Conservation (phyloP, 345 rosid genomes). For the Lumnitzera littorea region DNA sequence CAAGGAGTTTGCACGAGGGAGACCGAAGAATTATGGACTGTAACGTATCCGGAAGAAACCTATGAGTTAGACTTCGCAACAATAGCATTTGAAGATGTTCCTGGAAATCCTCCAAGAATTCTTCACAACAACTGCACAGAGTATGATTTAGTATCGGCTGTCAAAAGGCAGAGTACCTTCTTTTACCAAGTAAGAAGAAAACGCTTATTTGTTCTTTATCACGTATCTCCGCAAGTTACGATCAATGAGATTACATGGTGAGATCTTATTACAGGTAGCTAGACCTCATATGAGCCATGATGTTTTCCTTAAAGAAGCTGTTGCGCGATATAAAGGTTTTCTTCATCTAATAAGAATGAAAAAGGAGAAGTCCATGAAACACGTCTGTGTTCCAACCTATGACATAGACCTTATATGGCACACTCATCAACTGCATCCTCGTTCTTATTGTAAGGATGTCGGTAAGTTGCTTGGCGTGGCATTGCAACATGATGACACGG, state of each 20-base stretch:
- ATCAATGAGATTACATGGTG: too few relatives aligned
- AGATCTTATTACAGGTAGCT: conserved; percentile 45
- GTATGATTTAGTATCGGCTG: conserved; percentile 85
- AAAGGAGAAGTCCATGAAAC: not conserved
- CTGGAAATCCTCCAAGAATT: conserved; percentile 17
- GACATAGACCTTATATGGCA: conserved; percentile 7
- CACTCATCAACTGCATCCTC: conserved; percentile 5
- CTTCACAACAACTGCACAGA: conserved; percentile 40
- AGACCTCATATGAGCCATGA: conserved; percentile 40
- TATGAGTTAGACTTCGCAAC: conserved; percentile 46
- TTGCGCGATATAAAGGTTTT: not conserved
- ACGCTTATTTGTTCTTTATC: too few relatives aligned
- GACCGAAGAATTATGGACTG: conserved; percentile 66
- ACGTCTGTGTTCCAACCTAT: not conserved
- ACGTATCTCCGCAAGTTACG: too few relatives aligned
- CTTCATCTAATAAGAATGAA: not conserved
- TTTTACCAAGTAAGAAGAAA: conserved; percentile 56
- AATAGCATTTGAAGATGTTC: conserved; percentile 21
- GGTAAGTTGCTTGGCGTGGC: conserved; percentile 15
- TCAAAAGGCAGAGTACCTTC: conserved; percentile 85
- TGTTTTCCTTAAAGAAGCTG: not conserved
- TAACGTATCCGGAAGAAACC: conserved; percentile 59
- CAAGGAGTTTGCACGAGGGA: conserved; percentile 29
- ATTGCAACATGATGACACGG: conserved; percentile 36
- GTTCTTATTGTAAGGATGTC: not conserved